Evolutionary conservation across 352 stramenopile genomes (phyloP), one percentile per base, ranked within the genome.

Genomic region (Peronospora farinosa): DNA sequence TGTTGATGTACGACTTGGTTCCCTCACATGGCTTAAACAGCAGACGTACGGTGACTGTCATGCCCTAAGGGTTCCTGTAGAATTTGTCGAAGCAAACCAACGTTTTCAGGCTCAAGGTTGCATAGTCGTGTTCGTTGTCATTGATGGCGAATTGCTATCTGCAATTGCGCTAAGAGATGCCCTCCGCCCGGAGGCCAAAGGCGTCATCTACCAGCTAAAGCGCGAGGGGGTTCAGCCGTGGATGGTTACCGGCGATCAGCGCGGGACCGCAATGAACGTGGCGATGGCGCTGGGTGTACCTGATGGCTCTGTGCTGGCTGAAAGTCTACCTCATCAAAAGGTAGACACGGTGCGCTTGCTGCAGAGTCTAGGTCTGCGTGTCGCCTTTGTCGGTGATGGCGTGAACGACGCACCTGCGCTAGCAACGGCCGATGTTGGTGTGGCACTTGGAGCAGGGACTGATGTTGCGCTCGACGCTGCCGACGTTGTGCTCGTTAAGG

Each of bases 201-300:
- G 60, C 38, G 72, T 87, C 15, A 62, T 89, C 5, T 67, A 83
- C 16, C 48, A 80, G 27, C 59, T 91, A 3, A 69, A 72, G 17
- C 60, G 52, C 27, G 63, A 72, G 6, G 68, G 63, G n/a, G 70
- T 91, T 45, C 72, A 88, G 46, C 58, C 77, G 13, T 88, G 74
- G 72, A 81, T 91, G 48, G 72, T 91, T 23, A 89, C 78, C 2
- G 80, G 78, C n/a, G 80, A 91, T 31, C 74, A 88, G 35, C 67
- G 62, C 15, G 68, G 72, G 12, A 89, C 75, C 1, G 78, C 78
- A 1, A 56, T 78, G 5, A 68, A 55, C 5, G 69, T 89, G 19
- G 80, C 80, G 5, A 53, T 60, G 12, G 38, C 59, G 31, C 51
- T 91, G 3, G 67, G 72, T 1, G 71, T 91, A 38, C 63, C 66